Percentiles rank a stretch among this genome's conserved stretches.
These are phyloP conservation scores for Taphrina deformans DNA, from an alignment of 1,139 yeast species.

Conservation along the genomic window DNA sequence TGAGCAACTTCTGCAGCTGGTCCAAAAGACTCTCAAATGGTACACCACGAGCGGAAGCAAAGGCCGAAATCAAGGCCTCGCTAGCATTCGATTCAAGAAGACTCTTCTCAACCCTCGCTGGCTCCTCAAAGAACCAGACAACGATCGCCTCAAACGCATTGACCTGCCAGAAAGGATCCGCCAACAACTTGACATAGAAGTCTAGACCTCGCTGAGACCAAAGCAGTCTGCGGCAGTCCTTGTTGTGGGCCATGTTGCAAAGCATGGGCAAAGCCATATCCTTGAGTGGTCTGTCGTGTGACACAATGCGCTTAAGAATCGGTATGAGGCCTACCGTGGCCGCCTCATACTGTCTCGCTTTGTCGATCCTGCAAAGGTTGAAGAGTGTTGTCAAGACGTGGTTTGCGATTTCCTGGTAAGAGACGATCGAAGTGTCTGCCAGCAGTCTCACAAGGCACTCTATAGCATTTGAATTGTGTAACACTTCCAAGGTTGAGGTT, in stretches of 20 bases:
- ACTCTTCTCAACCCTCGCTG: constrained; percentile 41
- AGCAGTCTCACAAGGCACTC: constrained; percentile 41
- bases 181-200: constrained; percentile 53
- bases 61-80: constrained; percentile 39
- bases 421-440: constrained; percentile 17
- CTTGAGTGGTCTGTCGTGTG: constrained; percentile 55
- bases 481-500: constrained; percentile 40
- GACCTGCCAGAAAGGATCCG: constrained; percentile 70
- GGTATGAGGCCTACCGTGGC: constrained; percentile 59
- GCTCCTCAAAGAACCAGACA: constrained; percentile 46
- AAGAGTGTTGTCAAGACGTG: constrained; percentile 47
- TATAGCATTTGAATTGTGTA: constrained; percentile 45
- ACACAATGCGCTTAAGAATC: constrained; percentile 52
- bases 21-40: constrained; percentile 41
- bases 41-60: constrained; percentile 39
- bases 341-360: constrained; percentile 55
- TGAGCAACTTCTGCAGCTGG: constrained; percentile 40
- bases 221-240: constrained; percentile 49
- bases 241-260: constrained; percentile 60
- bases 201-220: constrained; percentile 51
- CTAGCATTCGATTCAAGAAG: constrained; percentile 38
- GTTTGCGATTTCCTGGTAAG: constrained; percentile 40
- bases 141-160: constrained; percentile 62
- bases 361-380: constrained; percentile 61
- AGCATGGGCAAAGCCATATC: constrained; percentile 64